These are phyloP conservation scores for Tagetes erecta DNA, from an alignment of 129 eudicot species.

Conservation along the genomic window DNA sequence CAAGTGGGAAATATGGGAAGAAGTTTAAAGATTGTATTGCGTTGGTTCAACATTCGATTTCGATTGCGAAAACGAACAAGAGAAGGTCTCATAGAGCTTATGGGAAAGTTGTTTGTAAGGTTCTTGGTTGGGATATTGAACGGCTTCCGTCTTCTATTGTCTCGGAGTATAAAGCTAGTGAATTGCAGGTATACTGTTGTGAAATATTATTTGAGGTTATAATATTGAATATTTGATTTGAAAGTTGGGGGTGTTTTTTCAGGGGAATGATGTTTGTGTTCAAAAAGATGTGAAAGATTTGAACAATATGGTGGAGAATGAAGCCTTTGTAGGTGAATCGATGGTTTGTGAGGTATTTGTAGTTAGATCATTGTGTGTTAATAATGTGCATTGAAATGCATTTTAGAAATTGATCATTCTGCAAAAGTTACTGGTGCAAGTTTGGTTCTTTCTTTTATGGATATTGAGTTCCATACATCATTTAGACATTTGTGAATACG, in stretches of 20 bases:
- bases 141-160: conserved; percentile 44
- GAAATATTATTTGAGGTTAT: not conserved
- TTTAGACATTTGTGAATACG: not conserved
- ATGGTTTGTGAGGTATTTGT: conserved; percentile 49
- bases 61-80: conserved; percentile 70
- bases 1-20: conserved; percentile 51
- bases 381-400: conserved; percentile 5
- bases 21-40: conserved; percentile 72
- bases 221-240: not conserved
- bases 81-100: conserved; percentile 65
- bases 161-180: conserved; percentile 23
- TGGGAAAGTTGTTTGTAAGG: conserved; percentile 63
- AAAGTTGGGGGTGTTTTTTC: conserved; percentile 14
- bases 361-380: not conserved
- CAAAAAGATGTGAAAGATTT: conserved; percentile 11
- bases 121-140: conserved; percentile 89
- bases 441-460: not conserved
- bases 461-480: not conserved
- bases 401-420: not conserved
- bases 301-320: conserved; percentile 13
- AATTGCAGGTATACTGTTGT: conserved; percentile 30
- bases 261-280: conserved; percentile 36
- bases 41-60: conserved; percentile 65
- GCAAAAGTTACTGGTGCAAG: not conserved
- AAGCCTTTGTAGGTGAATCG: conserved; percentile 28